Conservation (phyloP, 1,139 yeast species). For the Magnusiomyces sp. region DNA sequence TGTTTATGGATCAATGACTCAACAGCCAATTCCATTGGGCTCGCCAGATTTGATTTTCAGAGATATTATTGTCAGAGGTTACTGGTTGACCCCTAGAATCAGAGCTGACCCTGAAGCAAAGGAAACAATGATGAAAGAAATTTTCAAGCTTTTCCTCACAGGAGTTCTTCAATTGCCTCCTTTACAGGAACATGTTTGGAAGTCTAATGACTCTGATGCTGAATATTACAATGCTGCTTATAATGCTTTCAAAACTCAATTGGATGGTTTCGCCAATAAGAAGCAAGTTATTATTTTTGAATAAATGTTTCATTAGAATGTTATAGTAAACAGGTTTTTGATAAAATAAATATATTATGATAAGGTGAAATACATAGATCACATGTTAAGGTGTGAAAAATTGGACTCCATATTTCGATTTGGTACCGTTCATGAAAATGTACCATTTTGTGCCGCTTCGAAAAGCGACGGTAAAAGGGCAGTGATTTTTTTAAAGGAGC, state of each 20-base stretch:
- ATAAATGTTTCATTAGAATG: slow-evolving; percentile 9
- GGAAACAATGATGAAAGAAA: slow-evolving; percentile 37
- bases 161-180: slow-evolving; percentile 59
- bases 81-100: slow-evolving; percentile 73
- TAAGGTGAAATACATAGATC: too few species aligned
- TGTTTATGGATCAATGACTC: slow-evolving; percentile 97
- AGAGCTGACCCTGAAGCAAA: slow-evolving; percentile 86
- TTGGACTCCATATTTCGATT: too few species aligned
- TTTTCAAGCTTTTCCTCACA: slow-evolving; percentile 40
- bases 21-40: slow-evolving; percentile 85
- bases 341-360: too few species aligned
- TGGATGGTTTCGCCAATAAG: slow-evolving; percentile 33
- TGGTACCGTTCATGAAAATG: too few species aligned
- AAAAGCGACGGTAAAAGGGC: too few species aligned
- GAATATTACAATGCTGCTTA: slow-evolving; percentile 44
- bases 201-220: slow-evolving; percentile 37
- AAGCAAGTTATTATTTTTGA: slow-evolving; percentile 33
- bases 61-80: slow-evolving; percentile 77
- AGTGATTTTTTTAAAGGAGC: too few species aligned
- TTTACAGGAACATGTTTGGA: slow-evolving; percentile 41
- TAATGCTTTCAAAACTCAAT: slow-evolving; percentile 44
- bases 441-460: too few species aligned
- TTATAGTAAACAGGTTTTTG: too few species aligned
- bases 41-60: slow-evolving; percentile 86
- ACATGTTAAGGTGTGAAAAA: too few species aligned